Percentiles rank a stretch among this genome's conserved stretches.
Conservation (phyloP, 2,329 filamentous ascomycete genomes). For the Colletotrichum sojae region DNA sequence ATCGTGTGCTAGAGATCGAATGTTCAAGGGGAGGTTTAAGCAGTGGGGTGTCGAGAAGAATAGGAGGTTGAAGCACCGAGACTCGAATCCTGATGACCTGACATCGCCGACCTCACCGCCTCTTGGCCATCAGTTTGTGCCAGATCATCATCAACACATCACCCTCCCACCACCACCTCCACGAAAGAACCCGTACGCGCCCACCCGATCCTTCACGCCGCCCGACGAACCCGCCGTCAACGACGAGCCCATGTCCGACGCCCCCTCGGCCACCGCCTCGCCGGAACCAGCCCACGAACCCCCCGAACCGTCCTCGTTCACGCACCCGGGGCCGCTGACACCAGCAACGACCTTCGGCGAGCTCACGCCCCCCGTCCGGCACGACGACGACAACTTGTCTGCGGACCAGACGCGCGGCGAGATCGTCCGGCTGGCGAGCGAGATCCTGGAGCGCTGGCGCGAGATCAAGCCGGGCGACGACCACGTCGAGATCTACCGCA, state of each 20-base stretch:
- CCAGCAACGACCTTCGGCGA: not conserved
- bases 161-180: not conserved
- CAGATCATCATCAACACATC: not conserved
- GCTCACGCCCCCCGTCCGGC: not conserved
- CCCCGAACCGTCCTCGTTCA: not conserved
- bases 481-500: conserved; percentile 24
- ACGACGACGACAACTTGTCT: conserved; percentile 2
- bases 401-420: not conserved
- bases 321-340: not conserved
- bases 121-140: not conserved
- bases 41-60: conserved; percentile 37
- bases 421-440: conserved; percentile 6
- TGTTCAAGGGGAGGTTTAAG: conserved; percentile 37
- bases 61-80: conserved; percentile 7
- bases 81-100: no score
- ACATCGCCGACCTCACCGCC: not conserved
- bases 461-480: conserved; percentile 4
- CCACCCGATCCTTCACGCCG: not conserved
- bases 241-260: not conserved
- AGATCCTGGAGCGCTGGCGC: not conserved
- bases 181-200: not conserved
- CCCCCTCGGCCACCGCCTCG: not conserved
- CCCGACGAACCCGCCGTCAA: not conserved
- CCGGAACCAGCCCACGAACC: not conserved
- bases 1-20: conserved; percentile 24